Evolutionary conservation across 73 alveolate genomes (phyloP).

Genomic region (Tetrahymena malaccensis): DNA sequence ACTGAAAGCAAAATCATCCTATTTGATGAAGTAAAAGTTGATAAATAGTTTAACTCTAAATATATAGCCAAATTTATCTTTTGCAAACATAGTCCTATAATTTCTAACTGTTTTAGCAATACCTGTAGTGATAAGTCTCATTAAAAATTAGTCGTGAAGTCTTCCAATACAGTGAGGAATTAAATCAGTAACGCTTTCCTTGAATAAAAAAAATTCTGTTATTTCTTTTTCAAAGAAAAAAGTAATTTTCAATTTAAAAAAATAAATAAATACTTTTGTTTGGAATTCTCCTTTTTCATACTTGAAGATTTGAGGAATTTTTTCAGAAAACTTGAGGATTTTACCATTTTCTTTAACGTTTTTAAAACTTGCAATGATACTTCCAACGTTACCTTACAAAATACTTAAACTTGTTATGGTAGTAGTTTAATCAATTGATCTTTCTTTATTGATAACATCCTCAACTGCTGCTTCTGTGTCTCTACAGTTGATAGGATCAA

Average conservation of each 20-base stretch:
- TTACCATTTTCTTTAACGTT: neutral
- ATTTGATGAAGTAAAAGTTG: neutral
- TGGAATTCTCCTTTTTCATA: neutral
- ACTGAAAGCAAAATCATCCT: neutral
- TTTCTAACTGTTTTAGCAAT: neutral
- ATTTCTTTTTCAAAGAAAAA: neutral
- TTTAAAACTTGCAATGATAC: neutral
- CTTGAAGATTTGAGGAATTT: neutral
- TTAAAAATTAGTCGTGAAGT: neutral
- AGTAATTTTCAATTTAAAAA: neutral
- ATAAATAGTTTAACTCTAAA: neutral
- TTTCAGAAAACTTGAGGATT: neutral
- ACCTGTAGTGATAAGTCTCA: neutral
- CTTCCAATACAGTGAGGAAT: neutral
- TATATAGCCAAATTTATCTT: neutral
- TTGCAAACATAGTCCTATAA: neutral
- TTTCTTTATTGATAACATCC: neutral
- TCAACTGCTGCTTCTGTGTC: neutral
- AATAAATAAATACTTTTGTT: neutral
- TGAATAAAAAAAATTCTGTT: neutral
- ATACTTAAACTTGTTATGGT: neutral
- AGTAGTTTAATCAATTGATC: neutral
- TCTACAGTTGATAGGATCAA: neutral
- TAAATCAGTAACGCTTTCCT: neutral
- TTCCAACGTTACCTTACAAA: neutral